phyloP scores from a whole-genome alignment of 2,329 filamentous ascomycete genomes.

The Basipetospora sp. region DNA sequence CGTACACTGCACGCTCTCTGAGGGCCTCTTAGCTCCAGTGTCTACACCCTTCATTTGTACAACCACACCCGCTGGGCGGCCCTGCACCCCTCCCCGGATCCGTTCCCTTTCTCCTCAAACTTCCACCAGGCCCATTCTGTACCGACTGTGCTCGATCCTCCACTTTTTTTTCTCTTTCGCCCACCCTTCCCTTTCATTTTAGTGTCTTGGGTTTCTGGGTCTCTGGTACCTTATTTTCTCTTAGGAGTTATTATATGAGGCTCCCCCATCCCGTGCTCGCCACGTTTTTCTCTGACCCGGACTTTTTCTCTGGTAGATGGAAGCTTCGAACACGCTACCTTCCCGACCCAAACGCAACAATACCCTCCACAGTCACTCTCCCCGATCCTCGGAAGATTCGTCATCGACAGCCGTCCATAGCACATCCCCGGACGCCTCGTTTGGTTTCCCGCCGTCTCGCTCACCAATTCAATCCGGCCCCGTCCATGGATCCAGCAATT shows the following conservation, averaged over 20 bases:
- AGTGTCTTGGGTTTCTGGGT: background rate
- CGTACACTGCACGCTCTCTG: too few relatives aligned
- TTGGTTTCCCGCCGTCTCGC: too few relatives aligned
- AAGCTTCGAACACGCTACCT: constrained; percentile 3
- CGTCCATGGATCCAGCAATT: too few relatives aligned
- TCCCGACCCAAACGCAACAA: background rate
- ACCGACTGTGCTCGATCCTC: constrained; percentile 6
- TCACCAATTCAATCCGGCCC: too few relatives aligned
- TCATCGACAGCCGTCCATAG: too few relatives aligned
- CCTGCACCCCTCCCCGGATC: too few relatives aligned
- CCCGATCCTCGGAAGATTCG: too few relatives aligned
- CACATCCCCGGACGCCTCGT: too few relatives aligned
- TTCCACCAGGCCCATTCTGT: constrained; percentile 1
- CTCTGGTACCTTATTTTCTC: constrained; percentile 1
- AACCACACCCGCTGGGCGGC: too few relatives aligned
- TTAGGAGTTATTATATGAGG: constrained; percentile 5
- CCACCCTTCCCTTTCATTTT: background rate
- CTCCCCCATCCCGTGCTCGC: constrained; percentile 3
- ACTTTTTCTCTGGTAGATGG: constrained; percentile 4
- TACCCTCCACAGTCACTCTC: too few relatives aligned
- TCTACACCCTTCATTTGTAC: too few relatives aligned
- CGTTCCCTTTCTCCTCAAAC: constrained; percentile 2
- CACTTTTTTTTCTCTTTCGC: constrained; percentile 2
- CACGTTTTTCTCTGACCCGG: constrained; percentile 6
- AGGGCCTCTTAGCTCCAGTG: too few relatives aligned